Base-by-base conservation (phyloP, 805 yeast species). In the Sungouiella blattae region DNA sequence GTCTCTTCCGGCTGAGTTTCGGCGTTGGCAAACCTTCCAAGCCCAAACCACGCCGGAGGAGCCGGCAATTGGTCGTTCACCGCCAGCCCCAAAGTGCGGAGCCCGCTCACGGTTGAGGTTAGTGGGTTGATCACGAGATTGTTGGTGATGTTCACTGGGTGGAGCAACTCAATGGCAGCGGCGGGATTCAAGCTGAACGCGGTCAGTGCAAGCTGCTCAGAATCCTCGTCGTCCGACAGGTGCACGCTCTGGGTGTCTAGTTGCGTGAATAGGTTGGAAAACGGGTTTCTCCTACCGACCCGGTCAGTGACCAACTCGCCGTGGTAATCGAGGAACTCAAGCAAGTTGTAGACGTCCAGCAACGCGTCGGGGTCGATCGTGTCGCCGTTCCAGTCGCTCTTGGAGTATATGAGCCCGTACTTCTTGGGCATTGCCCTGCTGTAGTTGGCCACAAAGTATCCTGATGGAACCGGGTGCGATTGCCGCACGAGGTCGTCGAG, bases 61-160 rank as follows among this genome's bases (percentile, higher is more conserved):
- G 34, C 36, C 18, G 43, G 33, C 9, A 46, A 33, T 14, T 36
- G 44, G 14, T 44, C 49, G 16, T 44, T 33, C 13, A 46, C 40
- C 2, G 45, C 45, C 36, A 39, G 33, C 1, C 59, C 55, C 7
- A 57, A 36, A n/a, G 44, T 50, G 36, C 49, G 52, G 49, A 65
- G 52, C 11, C 64, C 62, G 30, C 50, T 58, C 28, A 67, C 55
- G 1, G 72, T 64, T 27, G 49, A 54, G 30, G 50, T 58, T 5
- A 67, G 28, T 1, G 73, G 73, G 60, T 52, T 62, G 7, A 66
- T 53, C 5, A 67, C 63, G 20, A 63, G 49, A 35, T 55, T 56
- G 39, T 60, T 63, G 11, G 70, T 60, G 11, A 66, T 42, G 33
- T 49, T 58, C 5, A 60, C 39, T 0, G 70, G 70, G 31, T 61